These are phyloP conservation scores for Alternaria tenuissima DNA, from an alignment of 2,329 filamentous ascomycete species.

Conservation along the genomic window DNA sequence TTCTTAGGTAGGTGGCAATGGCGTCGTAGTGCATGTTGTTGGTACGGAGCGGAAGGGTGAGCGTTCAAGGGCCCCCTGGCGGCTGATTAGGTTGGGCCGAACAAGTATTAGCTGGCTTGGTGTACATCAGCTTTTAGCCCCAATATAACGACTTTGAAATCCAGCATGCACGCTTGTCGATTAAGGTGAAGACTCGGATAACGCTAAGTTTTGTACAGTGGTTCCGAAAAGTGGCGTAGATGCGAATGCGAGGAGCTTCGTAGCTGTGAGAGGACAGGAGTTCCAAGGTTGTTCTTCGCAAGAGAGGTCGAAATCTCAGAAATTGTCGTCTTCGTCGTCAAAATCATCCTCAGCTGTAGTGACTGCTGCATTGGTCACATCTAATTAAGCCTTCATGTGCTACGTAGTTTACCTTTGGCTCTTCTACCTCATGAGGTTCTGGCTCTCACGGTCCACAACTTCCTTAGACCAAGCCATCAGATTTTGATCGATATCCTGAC, in stretches of 20 bases:
- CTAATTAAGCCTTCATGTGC: neutral
- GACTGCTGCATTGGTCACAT: neutral
- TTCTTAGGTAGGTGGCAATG: neutral
- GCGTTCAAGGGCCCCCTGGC: neutral
- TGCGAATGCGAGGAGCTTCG: neutral
- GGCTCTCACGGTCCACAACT: neutral
- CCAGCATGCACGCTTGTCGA: neutral
- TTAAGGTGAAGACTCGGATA: neutral
- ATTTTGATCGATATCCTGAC: neutral
- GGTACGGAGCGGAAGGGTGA: neutral
- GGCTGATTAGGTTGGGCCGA: neutral
- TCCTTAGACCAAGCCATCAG: neutral
- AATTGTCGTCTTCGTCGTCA: neutral
- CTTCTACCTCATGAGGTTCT: neutral
- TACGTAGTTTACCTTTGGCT: neutral
- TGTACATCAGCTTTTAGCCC: neutral
- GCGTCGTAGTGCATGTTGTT: neutral
- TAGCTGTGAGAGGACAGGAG: neutral
- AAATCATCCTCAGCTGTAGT: neutral
- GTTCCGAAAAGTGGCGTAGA: neutral
- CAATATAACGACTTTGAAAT: too few species aligned
- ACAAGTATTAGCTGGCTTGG: neutral
- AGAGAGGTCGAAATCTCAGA: neutral
- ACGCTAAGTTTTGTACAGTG: neutral
- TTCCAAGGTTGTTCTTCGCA: neutral